phyloP scores from a whole-genome alignment of 1,284 basidiomycete genomes.

The Neolentinus lepideus region DNA sequence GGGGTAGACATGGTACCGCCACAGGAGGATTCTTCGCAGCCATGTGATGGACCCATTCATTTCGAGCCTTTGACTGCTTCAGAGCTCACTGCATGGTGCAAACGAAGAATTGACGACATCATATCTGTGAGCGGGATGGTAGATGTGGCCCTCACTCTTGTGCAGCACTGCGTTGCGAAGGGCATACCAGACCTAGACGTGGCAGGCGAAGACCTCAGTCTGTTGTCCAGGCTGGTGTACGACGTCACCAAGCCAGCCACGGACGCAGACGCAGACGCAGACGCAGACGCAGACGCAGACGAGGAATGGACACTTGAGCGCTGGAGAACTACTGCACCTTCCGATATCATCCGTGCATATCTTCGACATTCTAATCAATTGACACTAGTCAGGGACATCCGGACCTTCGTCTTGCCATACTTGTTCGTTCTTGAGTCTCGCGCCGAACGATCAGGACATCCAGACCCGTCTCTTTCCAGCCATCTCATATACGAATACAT shows the following conservation, averaged over 20 bases:
- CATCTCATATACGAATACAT: slow-evolving; percentile 74
- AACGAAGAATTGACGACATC: slow-evolving; percentile 50
- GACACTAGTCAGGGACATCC: slow-evolving; percentile 65
- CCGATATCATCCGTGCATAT: slow-evolving; percentile 67
- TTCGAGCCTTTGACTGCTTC: slow-evolving; percentile 16
- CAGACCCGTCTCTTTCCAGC: slow-evolving; percentile 56
- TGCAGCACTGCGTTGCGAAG: slow-evolving; percentile 82
- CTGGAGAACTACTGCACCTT: slow-evolving; percentile 66
- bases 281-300: slow-evolving; percentile 16
- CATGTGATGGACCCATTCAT: background rate
- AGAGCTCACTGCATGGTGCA: slow-evolving; percentile 73
- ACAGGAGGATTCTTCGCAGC: too few species aligned
- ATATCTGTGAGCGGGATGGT: slow-evolving; percentile 68
- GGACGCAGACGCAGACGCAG: slow-evolving; percentile 10
- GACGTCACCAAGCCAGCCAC: slow-evolving; percentile 50
- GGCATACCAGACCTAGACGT: slow-evolving; percentile 77
- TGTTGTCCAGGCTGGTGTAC: slow-evolving; percentile 81
- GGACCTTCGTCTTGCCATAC: slow-evolving; percentile 80
- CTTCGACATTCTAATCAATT: slow-evolving; percentile 61
- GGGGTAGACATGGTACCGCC: background rate
- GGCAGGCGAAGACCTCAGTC: slow-evolving; percentile 83
- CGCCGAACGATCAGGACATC: slow-evolving; percentile 67
- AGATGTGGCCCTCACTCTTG: slow-evolving; percentile 69
- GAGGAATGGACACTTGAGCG: slow-evolving; percentile 67
- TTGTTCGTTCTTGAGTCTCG: slow-evolving; percentile 85